Evolutionary conservation across 2,329 filamentous ascomycete genomes (phyloP), one percentile per base, ranked within the genome.

Genomic region (Cyphellophora attinorum): DNA sequence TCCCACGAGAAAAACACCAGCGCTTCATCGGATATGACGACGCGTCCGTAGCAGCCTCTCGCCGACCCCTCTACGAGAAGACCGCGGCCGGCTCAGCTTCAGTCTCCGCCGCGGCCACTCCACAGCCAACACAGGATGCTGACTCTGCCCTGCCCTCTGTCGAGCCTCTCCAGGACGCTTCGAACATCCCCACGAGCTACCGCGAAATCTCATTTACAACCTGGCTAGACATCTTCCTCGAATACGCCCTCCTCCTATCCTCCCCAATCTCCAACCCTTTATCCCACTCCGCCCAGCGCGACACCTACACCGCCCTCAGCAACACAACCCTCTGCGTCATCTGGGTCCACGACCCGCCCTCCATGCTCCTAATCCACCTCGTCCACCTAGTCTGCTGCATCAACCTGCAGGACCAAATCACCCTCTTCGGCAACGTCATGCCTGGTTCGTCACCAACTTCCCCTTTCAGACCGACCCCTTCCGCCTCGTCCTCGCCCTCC

Each of bases 161-260:
- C 11, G 39, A 42, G 23, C 21, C 21, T n/a, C 21, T 8, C 8
- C 15, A 10, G 15, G 6, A 16, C 13, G 18, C 23, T 5, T 38
- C 35, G 11, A 13, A 29, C 27, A 6, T 34, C 18, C 31, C 51
- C 10, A 52, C 50, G 11, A 55, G 68, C 23, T 88, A 85, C 52
- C 79, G 85, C 46, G 82, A 81, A 5, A 83, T 96, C 30, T 65
- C 77, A 0, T 94, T 96, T 52, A 68, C 79, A 38, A 72, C 77
- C 30, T 98, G 91, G 91, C 71, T 95, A 3, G 83, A 93, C 47
- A 70, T 94, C 1, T 94, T 98, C 53, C 71, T 93, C 21, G 83
- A 91, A 51, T 93, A 93, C 53, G 82, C 86, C 3, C 68, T 95
- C 31, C 68, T 79, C 4, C 70, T 91, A 19, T 82, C 86, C 5